These are phyloP conservation scores for Auricularia cornea DNA, from an alignment of 768 basidiomycete species.

Conservation along the genomic window DNA sequence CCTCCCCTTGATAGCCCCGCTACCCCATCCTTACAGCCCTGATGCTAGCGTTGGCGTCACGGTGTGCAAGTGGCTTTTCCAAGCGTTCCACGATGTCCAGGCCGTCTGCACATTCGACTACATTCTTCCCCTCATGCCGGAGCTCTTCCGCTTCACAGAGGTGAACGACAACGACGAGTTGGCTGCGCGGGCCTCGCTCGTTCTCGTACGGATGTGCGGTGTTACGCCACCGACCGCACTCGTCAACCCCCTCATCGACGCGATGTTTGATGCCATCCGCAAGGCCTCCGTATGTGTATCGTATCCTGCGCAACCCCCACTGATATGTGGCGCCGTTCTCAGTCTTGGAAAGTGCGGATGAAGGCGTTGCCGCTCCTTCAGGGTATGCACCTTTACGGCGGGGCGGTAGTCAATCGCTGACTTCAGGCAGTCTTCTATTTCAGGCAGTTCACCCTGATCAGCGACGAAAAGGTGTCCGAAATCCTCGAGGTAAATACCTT, in stretches of 20 bases:
- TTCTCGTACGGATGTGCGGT: slow-evolving; percentile 79
- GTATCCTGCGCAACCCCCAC: not conserved
- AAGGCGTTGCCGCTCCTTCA: slow-evolving; percentile 82
- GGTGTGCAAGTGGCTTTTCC: slow-evolving; percentile 71
- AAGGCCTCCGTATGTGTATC: slow-evolving; percentile 48
- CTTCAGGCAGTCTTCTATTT: slow-evolving; percentile 83
- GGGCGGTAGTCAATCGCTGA: too few relatives aligned
- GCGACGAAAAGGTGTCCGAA: slow-evolving; percentile 63
- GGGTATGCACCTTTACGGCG: slow-evolving; percentile 26
- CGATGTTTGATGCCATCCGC: slow-evolving; percentile 69
- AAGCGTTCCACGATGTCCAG: slow-evolving; percentile 65
- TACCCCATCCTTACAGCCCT: not conserved
- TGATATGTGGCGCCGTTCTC: slow-evolving; percentile 7
- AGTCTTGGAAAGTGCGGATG: slow-evolving; percentile 85
- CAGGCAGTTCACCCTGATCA: slow-evolving; percentile 76
- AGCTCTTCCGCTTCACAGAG: slow-evolving; percentile 69
- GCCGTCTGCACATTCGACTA: slow-evolving; percentile 74
- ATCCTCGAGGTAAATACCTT: slow-evolving; percentile 61
- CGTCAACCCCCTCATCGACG: slow-evolving; percentile 58
- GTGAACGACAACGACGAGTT: slow-evolving; percentile 73
- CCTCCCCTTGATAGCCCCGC: slow-evolving; percentile 11
- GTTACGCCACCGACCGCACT: slow-evolving; percentile 67
- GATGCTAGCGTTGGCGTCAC: slow-evolving; percentile 47
- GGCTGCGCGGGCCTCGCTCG: slow-evolving; percentile 49
- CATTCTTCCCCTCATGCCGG: slow-evolving; percentile 73